A percentile compares a stretch with the other conserved stretches of the same genome.
Conservation (phyloP, 371 early-diverging fungal species). For the Mucor plumbeus region DNA sequence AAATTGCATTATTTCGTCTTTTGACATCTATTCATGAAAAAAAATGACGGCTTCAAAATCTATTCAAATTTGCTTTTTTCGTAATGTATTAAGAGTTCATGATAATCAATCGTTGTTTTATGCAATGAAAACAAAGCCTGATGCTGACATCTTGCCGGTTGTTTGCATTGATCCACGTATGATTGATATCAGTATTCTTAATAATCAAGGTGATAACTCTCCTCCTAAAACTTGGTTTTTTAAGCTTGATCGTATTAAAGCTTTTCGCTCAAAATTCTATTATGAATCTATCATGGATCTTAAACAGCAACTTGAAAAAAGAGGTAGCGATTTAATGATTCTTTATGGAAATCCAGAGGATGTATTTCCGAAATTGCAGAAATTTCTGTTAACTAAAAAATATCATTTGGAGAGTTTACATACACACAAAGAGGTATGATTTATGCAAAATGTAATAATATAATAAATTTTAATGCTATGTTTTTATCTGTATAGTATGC, state of each 20-base stretch:
- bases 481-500: conserved; percentile 26
- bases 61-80: conserved; percentile 36
- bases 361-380: conserved; percentile 20
- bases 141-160: conserved; percentile 20
- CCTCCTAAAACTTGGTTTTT: conserved; percentile 38
- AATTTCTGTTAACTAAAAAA: conserved; percentile 14
- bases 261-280: conserved; percentile 27
- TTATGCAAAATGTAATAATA: too few species aligned
- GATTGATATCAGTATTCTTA: conserved; percentile 26
- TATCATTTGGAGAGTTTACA: conserved; percentile 23
- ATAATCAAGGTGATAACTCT: not conserved
- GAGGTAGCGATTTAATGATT: conserved; percentile 28
- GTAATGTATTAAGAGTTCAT: conserved; percentile 45
- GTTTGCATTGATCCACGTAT: conserved; percentile 36
- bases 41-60: conserved; percentile 12
- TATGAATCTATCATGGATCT: conserved; percentile 34
- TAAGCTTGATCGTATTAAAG: conserved; percentile 27
- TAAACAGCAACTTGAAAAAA: conserved; percentile 13
- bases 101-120: conserved; percentile 32
- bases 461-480: too few species aligned
- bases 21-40: not conserved
- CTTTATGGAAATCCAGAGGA: conserved; percentile 36
- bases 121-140: conserved; percentile 7
- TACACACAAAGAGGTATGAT: conserved; percentile 37
- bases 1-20: not conserved